phyloP scores from a whole-genome alignment of 495 filamentous ascomycete species.

The Darksidea phi region DNA sequence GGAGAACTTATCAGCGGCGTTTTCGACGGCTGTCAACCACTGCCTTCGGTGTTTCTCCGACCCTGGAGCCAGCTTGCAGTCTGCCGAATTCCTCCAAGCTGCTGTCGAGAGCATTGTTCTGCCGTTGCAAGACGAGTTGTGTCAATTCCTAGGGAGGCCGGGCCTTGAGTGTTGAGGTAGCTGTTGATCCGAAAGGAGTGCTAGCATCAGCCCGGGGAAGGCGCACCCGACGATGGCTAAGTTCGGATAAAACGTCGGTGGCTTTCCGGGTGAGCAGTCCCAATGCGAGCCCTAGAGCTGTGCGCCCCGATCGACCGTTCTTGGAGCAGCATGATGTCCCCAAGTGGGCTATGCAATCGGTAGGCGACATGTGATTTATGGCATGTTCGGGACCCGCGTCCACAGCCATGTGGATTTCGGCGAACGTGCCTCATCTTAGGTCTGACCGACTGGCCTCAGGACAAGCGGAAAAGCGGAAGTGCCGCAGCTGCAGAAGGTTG shows the following conservation, averaged over 20 bases:
- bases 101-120: constrained; percentile 34
- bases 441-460: no score
- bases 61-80: constrained; percentile 29
- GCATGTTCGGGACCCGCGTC: no score
- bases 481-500: no score
- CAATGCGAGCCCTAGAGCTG: no score
- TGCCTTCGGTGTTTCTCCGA: constrained; percentile 35
- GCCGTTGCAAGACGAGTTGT: constrained; percentile 34
- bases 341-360: no score
- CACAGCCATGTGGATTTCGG: no score
- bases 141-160: constrained; percentile 31
- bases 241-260: neutral
- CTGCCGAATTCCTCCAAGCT: constrained; percentile 32
- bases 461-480: no score
- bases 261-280: no score
- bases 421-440: no score
- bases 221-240: neutral
- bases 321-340: no score
- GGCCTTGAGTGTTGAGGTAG: constrained; percentile 1
- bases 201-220: neutral
- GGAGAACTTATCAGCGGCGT: constrained; percentile 35
- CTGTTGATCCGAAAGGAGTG: neutral
- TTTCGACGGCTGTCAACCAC: constrained; percentile 28
- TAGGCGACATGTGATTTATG: no score
- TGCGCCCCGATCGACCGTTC: no score